Conservation (phyloP, 345 rosid species). For the Microcos paniculata region DNA sequence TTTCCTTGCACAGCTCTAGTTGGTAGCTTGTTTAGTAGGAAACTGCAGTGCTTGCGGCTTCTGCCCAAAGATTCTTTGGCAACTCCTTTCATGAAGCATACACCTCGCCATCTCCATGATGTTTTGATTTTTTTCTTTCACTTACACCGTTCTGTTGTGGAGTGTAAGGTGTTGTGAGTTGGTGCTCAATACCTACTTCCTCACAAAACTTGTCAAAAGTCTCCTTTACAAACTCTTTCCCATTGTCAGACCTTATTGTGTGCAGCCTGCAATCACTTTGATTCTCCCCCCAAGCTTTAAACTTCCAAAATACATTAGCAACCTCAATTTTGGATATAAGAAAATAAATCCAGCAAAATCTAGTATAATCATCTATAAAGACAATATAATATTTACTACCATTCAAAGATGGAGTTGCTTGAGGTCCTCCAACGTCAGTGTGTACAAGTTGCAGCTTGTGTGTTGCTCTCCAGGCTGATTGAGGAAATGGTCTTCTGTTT, state of each 20-base stretch:
- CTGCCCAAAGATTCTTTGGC: neutral
- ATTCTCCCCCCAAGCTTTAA: neutral
- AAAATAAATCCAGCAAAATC: neutral
- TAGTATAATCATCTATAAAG: neutral
- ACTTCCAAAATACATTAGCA: neutral
- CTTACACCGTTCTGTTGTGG: neutral
- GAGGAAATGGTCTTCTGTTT: neutral
- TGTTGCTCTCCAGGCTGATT: neutral
- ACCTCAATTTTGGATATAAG: neutral
- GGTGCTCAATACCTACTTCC: neutral
- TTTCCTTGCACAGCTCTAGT: neutral
- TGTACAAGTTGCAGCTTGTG: neutral
- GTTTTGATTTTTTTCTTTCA: neutral
- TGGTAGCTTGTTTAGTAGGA: neutral
- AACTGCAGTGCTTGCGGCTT: no score
- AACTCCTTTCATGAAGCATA: neutral
- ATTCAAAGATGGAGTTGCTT: neutral
- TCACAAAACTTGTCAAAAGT: neutral
- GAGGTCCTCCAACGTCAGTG: neutral
- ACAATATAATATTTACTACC: neutral
- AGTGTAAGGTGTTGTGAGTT: neutral
- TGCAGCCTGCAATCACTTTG: neutral
- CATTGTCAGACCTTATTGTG: neutral
- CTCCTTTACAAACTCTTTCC: neutral
- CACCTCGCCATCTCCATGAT: neutral